phyloP scores from a whole-genome alignment of 495 filamentous ascomycete species.

The Thermothielavioides terrestris region DNA sequence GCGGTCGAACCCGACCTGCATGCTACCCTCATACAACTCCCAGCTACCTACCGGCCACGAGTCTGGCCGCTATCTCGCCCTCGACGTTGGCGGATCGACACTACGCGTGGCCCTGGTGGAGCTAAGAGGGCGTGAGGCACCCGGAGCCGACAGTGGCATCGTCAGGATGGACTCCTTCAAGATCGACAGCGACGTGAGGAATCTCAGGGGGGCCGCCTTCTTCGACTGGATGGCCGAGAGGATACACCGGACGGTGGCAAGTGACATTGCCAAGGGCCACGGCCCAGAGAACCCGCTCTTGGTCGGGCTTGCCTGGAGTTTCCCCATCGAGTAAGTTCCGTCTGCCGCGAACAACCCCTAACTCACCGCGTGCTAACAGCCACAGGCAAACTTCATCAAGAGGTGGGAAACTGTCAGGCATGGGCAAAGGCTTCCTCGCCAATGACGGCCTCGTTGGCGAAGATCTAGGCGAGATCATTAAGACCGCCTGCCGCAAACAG shows the following conservation, averaged over 20 bases:
- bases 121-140: slow-evolving; percentile 38
- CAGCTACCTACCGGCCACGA: slow-evolving; percentile 65
- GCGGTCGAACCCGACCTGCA: slow-evolving; percentile 40
- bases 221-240: slow-evolving; percentile 80
- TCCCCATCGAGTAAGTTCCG: slow-evolving; percentile 66
- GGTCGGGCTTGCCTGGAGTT: slow-evolving; percentile 77
- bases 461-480: slow-evolving; percentile 45
- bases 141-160: slow-evolving; percentile 28
- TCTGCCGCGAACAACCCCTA: too few relatives aligned
- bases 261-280: slow-evolving; percentile 25
- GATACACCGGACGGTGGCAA: slow-evolving; percentile 49
- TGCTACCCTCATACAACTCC: slow-evolving; percentile 59
- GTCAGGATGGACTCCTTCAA: slow-evolving; percentile 41
- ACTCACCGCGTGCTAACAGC: slow-evolving; percentile 10
- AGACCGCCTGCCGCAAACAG: slow-evolving; percentile 35
- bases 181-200: slow-evolving; percentile 40
- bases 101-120: slow-evolving; percentile 72
- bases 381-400: slow-evolving; percentile 66
- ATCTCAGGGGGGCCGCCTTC: slow-evolving; percentile 43
- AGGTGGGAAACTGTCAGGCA: slow-evolving; percentile 66
- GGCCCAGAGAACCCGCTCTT: slow-evolving; percentile 30
- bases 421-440: slow-evolving; percentile 74
- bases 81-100: slow-evolving; percentile 69
- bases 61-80: slow-evolving; percentile 50
- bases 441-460: slow-evolving; percentile 42